Evolutionary conservation across 345 rosid species (phyloP), one percentile per base, ranked within the genome.

Genomic region (Gossypium bickii): DNA sequence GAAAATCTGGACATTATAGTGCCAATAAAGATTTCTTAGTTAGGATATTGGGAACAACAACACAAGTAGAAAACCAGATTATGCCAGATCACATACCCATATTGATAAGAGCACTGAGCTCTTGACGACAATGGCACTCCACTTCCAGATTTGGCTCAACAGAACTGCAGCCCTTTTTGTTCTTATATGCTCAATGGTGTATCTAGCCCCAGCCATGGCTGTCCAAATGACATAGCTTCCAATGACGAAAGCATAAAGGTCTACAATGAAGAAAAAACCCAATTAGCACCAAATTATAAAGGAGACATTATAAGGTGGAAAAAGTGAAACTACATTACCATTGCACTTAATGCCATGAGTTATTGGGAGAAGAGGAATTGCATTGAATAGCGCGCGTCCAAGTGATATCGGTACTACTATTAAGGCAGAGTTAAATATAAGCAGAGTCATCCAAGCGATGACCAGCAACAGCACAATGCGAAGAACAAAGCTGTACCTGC

Each of bases 291-390:
- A 64, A 67, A 63, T 73, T 38, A 74, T 64, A 69, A 53, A 43
- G 18, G n/a, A 65, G 43, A 25, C 17, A 66, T 55, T 38, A 63
- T 11, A 61, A 7, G 15, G 27, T 16, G 12, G 1, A 27, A 15
- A 67, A 69, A 52, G 24, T 68, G 29, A 67, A 76, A n/a, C n/a
- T 34, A 70, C 70, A 41, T 73, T 90, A 96, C 99, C 99, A 65
- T 96, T 96, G 92, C 97, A 96, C 79, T 93, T 93, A 84, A 96
- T 85, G 79, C 98, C 99, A 68, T 96, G 99, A 76, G 99, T 92
- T 84, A 90, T 87, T 58, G 99, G 99, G 62, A 96, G 97, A 74
- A 83, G 87, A 74, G 99, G 99, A 80, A 96, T 89, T 76, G 90
- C 88, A 85, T 89, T 92, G 85, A 96, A 96, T 74, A 96, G 86